Evolutionary conservation across 352 stramenopile species (phyloP).

Genomic region (Phytophthora hybrid): DNA sequence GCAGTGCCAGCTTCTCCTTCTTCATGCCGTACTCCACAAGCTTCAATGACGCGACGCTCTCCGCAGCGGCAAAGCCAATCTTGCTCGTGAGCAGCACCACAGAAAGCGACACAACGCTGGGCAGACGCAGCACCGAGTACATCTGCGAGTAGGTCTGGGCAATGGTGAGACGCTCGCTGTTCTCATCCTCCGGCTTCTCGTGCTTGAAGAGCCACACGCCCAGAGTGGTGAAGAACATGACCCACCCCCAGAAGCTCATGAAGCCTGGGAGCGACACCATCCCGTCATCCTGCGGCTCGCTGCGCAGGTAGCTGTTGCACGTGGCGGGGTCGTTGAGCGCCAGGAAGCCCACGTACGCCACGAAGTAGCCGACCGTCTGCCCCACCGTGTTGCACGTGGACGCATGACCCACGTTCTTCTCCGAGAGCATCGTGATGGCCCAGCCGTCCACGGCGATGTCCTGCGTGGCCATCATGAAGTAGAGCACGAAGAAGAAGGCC

Average conservation of each 20-base stretch:
- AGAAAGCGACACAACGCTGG: slow-evolving; percentile 86
- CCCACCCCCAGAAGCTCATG: slow-evolving; percentile 94
- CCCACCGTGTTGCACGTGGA: slow-evolving; percentile 97
- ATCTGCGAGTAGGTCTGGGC: slow-evolving; percentile 92
- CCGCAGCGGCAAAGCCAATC: slow-evolving; percentile 92
- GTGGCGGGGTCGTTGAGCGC: slow-evolving; percentile 95
- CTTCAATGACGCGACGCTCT: slow-evolving; percentile 94
- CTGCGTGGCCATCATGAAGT: slow-evolving; percentile 99
- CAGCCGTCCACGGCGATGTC: slow-evolving; percentile 99
- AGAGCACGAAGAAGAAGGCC: slow-evolving; percentile 97
- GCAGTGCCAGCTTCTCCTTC: slow-evolving; percentile 92
- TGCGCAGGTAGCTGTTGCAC: slow-evolving; percentile 92
- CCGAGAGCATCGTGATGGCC: slow-evolving; percentile 99
- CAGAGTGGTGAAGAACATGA: slow-evolving; percentile 94
- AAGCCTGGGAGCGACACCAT: slow-evolving; percentile 91
- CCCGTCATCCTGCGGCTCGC: slow-evolving; percentile 62
- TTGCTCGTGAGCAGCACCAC: slow-evolving; percentile 93
- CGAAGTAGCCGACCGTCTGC: slow-evolving; percentile 98
- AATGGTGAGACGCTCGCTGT: slow-evolving; percentile 83
- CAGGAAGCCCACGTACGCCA: slow-evolving; percentile 98
- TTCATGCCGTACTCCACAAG: slow-evolving; percentile 92
- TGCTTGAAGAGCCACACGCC: slow-evolving; percentile 94
- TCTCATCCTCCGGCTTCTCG: slow-evolving; percentile 70
- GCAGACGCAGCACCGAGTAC: slow-evolving; percentile 85
- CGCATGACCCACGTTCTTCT: slow-evolving; percentile 96